phyloP scores from a whole-genome alignment of 768 basidiomycete species.

The Dioszegia hungarica region DNA sequence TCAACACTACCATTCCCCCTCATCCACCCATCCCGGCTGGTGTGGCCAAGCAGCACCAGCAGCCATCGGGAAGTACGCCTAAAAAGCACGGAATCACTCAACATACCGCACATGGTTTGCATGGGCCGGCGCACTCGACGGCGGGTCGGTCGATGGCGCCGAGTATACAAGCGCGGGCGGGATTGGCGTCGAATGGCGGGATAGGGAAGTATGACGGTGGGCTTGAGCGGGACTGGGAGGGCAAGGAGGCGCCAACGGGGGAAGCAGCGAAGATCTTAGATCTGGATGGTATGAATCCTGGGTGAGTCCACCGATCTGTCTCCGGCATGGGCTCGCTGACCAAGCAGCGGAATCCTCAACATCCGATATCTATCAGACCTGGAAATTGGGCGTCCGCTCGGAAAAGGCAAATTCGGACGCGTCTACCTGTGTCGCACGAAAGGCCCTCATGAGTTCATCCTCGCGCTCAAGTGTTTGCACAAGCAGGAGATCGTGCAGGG shows the following conservation, averaged over 20 bases:
- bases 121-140: conserved; percentile 49
- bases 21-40: neutral
- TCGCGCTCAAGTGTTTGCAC: conserved; percentile 94
- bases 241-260: conserved; percentile 61
- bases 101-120: conserved; percentile 48
- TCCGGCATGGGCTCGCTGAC: neutral
- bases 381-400: conserved; percentile 90
- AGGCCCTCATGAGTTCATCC: conserved; percentile 77
- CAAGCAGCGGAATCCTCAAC: conserved; percentile 5
- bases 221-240: conserved; percentile 75
- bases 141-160: conserved; percentile 32
- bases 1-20: conserved; percentile 27
- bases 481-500: conserved; percentile 90
- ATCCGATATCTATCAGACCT: conserved; percentile 79
- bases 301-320: too few relatives aligned
- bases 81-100: conserved; percentile 23
- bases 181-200: neutral
- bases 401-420: conserved; percentile 98
- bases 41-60: neutral
- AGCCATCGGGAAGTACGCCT: conserved; percentile 5
- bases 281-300: conserved; percentile 63
- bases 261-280: conserved; percentile 76
- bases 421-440: conserved; percentile 99
- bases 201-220: conserved; percentile 93
- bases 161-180: conserved; percentile 2